phyloP scores from a whole-genome alignment of 805 yeast genomes.

The Kazachstania viticola region DNA sequence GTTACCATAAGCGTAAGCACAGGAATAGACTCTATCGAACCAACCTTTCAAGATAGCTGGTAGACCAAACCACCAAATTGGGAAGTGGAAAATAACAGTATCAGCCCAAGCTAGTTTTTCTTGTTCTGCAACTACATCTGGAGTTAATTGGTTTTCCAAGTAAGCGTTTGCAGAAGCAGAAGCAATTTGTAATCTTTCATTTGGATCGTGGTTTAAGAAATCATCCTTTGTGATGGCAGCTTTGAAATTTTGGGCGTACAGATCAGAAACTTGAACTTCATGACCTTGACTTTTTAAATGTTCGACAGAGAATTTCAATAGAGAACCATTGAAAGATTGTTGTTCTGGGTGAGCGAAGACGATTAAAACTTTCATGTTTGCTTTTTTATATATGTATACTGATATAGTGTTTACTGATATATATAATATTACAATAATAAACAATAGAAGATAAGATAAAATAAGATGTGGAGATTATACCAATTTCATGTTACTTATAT shows the following conservation, averaged over 20 bases:
- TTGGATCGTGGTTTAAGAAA: slow-evolving; percentile 7
- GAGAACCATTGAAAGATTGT: slow-evolving; percentile 12
- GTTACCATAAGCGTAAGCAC: slow-evolving; percentile 15
- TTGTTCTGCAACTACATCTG: slow-evolving; percentile 17
- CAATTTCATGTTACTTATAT: too few relatives aligned
- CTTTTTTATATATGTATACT: background rate
- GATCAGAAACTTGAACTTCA: slow-evolving; percentile 16
- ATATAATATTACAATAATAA: too few relatives aligned
- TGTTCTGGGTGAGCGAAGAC: slow-evolving; percentile 20
- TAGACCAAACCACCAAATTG: slow-evolving; percentile 20
- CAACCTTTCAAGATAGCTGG: slow-evolving; percentile 23
- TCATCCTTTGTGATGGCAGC: slow-evolving; percentile 10
- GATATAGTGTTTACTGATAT: too few relatives aligned
- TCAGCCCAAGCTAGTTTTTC: slow-evolving; percentile 20
- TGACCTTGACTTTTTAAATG: slow-evolving; percentile 13
- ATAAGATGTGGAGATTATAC: too few relatives aligned
- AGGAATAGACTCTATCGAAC: slow-evolving; percentile 17
- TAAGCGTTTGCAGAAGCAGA: slow-evolving; percentile 9
- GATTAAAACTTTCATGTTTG: slow-evolving; percentile 7
- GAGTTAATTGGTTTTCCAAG: slow-evolving; percentile 6
- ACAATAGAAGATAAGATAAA: too few relatives aligned
- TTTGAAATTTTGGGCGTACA: slow-evolving; percentile 18
- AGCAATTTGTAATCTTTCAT: slow-evolving; percentile 4
- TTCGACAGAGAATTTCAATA: slow-evolving; percentile 7
- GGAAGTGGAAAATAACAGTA: slow-evolving; percentile 13